These are phyloP conservation scores for Lasiodiplodia sp. DNA, from an alignment of 2,329 filamentous ascomycete species.

Conservation along the genomic window DNA sequence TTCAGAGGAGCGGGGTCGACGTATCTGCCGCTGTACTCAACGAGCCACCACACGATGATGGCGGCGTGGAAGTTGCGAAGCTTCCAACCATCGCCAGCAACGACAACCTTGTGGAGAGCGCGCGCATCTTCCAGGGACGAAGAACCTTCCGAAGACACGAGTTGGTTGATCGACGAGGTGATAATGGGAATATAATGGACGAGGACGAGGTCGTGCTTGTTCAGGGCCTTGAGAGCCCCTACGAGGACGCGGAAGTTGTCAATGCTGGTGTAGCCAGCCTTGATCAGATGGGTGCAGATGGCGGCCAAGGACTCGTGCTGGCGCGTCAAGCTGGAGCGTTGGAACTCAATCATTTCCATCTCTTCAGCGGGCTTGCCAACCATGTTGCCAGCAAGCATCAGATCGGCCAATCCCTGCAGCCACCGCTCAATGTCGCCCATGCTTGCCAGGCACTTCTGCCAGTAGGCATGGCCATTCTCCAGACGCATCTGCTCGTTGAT, in stretches of 20 bases:
- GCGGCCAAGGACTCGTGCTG: conserved; percentile 89
- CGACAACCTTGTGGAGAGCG: conserved; percentile 72
- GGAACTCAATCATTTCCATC: conserved; percentile 80
- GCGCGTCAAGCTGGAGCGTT: conserved; percentile 78
- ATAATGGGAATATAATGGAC: conserved; percentile 86
- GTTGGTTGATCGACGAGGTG: conserved; percentile 62
- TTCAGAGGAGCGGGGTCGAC: conserved; percentile 70
- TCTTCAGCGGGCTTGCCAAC: conserved; percentile 69
- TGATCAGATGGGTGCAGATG: conserved; percentile 80
- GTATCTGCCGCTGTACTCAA: conserved; percentile 91
- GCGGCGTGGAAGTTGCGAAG: conserved; percentile 80
- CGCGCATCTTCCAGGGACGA: conserved; percentile 72
- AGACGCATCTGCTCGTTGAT: conserved; percentile 52
- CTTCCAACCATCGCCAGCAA: conserved; percentile 72
- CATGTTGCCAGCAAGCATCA: conserved; percentile 75
- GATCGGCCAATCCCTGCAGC: conserved; percentile 78
- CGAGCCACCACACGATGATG: conserved; percentile 84
- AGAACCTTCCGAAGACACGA: conserved; percentile 25
- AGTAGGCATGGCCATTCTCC: conserved; percentile 67
- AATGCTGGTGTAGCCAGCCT: conserved; percentile 72
- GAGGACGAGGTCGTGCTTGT: conserved; percentile 76
- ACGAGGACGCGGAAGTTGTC: conserved; percentile 79
- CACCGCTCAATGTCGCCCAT: conserved; percentile 80
- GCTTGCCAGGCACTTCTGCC: conserved; percentile 75
- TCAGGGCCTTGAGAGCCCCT: conserved; percentile 70